phyloP scores from a whole-genome alignment of 2,329 filamentous ascomycete genomes.

The Cordyceps pruinosa region DNA sequence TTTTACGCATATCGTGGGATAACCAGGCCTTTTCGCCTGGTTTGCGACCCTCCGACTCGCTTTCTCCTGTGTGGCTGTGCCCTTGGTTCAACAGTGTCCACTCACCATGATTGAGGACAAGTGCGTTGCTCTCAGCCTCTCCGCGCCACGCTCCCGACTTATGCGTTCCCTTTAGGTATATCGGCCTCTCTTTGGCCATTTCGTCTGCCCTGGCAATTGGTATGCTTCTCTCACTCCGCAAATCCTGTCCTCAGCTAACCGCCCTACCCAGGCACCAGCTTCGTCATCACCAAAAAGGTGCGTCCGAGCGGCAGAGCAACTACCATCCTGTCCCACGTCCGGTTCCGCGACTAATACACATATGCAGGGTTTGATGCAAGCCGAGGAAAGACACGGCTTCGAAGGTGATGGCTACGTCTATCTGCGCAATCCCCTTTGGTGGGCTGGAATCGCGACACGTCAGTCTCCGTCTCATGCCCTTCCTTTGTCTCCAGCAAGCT shows the following conservation, averaged over 20 bases:
- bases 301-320: constrained; percentile 15
- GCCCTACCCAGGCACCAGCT: constrained; percentile 67
- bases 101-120: constrained; percentile 11
- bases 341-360: not conserved
- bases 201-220: constrained; percentile 11
- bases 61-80: not conserved
- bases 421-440: constrained; percentile 92
- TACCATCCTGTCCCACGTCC: not conserved
- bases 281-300: constrained; percentile 98
- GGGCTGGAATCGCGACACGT: constrained; percentile 89
- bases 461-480: constrained; percentile 29
- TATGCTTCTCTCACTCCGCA: not conserved
- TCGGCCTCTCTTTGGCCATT: constrained; percentile 9
- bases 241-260: constrained; percentile 7
- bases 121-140: not conserved
- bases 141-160: not conserved
- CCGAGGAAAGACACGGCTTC: constrained; percentile 86
- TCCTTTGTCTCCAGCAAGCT: constrained; percentile 12
- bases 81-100: not conserved
- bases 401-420: constrained; percentile 96
- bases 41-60: not conserved
- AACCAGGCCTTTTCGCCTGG: not conserved
- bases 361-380: constrained; percentile 74
- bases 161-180: constrained; percentile 3
- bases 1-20: not conserved